A percentile compares a stretch with the other conserved stretches of the same genome.
These are phyloP conservation scores for Gyrodon lividus DNA, from an alignment of 768 basidiomycete species.

Conservation along the genomic window DNA sequence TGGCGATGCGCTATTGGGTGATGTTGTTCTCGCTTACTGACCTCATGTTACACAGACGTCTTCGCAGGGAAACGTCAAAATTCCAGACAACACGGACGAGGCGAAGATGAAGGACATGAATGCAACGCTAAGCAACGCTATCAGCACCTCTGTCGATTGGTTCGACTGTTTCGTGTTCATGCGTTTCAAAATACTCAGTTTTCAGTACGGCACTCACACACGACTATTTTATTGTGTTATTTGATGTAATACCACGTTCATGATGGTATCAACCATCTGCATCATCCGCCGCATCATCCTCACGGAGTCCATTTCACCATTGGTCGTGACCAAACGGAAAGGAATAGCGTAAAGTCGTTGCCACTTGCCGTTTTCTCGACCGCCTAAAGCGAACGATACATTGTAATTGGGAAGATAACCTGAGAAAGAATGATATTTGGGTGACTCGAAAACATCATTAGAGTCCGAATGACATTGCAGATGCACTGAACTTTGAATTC, in stretches of 20 bases:
- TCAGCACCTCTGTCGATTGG: slow-evolving; percentile 6
- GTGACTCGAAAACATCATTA: no score
- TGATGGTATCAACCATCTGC: slow-evolving; percentile 2
- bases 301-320: neutral
- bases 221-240: slow-evolving; percentile 24
- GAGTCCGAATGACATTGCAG: no score
- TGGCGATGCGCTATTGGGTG: neutral
- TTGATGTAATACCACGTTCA: slow-evolving; percentile 17
- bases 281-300: neutral
- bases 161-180: neutral
- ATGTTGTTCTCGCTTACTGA: slow-evolving; percentile 4
- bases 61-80: slow-evolving; percentile 65
- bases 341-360: slow-evolving; percentile 9
- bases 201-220: neutral
- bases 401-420: slow-evolving; percentile 21
- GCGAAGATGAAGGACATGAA: slow-evolving; percentile 40
- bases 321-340: neutral
- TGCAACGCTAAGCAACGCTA: neutral
- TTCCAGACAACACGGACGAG: slow-evolving; percentile 51
- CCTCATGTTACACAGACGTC: slow-evolving; percentile 39
- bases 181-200: neutral
- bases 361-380: slow-evolving; percentile 5
- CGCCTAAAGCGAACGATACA: slow-evolving; percentile 8
- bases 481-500: no score
- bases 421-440: slow-evolving; percentile 17